phyloP scores from a whole-genome alignment of 108 stramenopile species.

The Nannochloropsis granulata region DNA sequence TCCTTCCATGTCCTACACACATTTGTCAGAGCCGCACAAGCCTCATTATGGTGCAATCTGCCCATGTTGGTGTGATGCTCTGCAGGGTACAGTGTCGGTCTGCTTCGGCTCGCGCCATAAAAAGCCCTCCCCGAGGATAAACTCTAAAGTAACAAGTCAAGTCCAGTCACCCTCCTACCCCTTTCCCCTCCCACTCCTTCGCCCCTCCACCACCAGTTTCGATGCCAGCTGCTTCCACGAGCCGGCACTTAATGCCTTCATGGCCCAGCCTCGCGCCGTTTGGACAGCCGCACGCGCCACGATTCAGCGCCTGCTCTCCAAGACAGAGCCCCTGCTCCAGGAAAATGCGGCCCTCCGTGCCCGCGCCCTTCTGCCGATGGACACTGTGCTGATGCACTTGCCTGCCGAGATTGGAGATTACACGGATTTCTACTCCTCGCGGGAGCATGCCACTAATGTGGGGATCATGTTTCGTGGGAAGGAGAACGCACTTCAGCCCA shows the following conservation, averaged over 20 bases:
- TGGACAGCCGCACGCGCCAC: constrained; percentile 54
- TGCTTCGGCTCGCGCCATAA: too few species aligned
- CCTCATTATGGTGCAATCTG: too few species aligned
- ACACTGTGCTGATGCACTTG: constrained; percentile 45
- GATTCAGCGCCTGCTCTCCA: constrained; percentile 45
- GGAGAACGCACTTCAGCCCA: constrained; percentile 75
- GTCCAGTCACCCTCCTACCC: background rate
- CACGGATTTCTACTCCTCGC: constrained; percentile 77
- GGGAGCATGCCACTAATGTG: constrained; percentile 80
- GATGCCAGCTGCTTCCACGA: background rate
- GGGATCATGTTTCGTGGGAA: constrained; percentile 80
- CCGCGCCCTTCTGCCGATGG: constrained; percentile 36
- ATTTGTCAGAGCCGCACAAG: too few species aligned
- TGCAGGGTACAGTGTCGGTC: too few species aligned
- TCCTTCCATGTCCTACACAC: too few species aligned
- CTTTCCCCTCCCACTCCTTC: background rate
- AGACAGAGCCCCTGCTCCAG: constrained; percentile 13
- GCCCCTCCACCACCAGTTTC: background rate
- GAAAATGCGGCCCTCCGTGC: constrained; percentile 33
- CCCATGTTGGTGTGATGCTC: too few species aligned
- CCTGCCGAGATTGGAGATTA: constrained; percentile 70
- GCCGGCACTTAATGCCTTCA: constrained; percentile 51
- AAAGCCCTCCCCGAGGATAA: too few species aligned
- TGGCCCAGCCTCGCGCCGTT: constrained; percentile 39
- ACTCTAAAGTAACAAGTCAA: too few species aligned